Percentiles rank a stretch among this genome's conserved stretches.
These are phyloP conservation scores for Elymus sibiricus DNA, from an alignment of 176 grass and related monocot genomes.

Conservation along the genomic window DNA sequence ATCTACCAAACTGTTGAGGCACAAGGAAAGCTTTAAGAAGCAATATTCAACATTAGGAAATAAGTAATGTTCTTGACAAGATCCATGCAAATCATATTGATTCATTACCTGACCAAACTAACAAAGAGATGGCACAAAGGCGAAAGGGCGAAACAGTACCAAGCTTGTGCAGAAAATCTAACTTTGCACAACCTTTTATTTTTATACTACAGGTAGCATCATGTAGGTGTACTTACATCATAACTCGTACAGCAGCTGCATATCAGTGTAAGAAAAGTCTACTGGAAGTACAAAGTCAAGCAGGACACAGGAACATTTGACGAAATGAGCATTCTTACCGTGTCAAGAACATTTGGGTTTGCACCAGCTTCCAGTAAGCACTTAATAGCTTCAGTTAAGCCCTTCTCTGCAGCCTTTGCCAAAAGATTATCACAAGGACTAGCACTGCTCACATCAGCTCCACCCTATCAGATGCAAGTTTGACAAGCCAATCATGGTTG, in stretches of 20 bases:
- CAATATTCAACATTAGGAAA: background rate
- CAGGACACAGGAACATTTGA: too few species aligned
- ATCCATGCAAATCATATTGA: background rate
- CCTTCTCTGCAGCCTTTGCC: too few species aligned
- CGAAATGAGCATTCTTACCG: too few species aligned
- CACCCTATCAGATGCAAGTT: too few species aligned
- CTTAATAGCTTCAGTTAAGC: too few species aligned
- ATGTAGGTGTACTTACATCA: background rate
- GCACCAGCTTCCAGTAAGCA: too few species aligned
- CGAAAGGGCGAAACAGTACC: background rate
- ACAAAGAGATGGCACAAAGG: background rate
- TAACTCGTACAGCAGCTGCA: background rate
- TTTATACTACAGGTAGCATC: background rate
- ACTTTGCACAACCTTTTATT: background rate
- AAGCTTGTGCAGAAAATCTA: background rate
- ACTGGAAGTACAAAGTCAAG: too few species aligned
- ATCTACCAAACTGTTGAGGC: slow-evolving; percentile 20
- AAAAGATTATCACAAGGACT: too few species aligned
- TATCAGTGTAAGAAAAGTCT: too few species aligned
- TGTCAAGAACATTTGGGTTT: too few species aligned
- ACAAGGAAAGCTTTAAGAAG: background rate
- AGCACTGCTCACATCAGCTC: too few species aligned
- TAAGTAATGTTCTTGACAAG: background rate
- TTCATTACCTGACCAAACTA: background rate
- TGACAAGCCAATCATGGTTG: too few species aligned